Percentiles rank a stretch among this genome's conserved stretches.
These are phyloP conservation scores for Begonia masoniana DNA, from an alignment of 306 rosid species.

Conservation along the genomic window DNA sequence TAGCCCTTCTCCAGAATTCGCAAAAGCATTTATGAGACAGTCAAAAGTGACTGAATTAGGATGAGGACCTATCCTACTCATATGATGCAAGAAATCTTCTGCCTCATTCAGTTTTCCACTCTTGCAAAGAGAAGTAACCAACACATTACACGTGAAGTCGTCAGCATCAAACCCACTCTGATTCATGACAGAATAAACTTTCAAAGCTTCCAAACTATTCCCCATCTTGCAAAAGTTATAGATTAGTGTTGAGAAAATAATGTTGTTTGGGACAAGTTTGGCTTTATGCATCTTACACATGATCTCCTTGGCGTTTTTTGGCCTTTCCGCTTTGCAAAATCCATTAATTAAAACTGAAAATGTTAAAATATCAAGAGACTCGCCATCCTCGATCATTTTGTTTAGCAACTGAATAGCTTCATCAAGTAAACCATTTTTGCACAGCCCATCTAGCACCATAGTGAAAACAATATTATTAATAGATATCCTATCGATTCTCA, in stretches of 20 bases:
- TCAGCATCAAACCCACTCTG: conserved; percentile 27
- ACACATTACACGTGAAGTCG: conserved; percentile 41
- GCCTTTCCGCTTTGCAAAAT: conserved; percentile 41
- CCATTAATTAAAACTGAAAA: conserved; percentile 73
- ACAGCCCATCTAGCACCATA: conserved; percentile 49
- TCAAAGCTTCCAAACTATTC: conserved; percentile 40
- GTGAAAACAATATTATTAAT: conserved; percentile 36
- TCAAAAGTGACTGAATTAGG: conserved; percentile 44
- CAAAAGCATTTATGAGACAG: conserved; percentile 47
- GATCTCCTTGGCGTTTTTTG: conserved; percentile 47
- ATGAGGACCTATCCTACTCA: conserved; percentile 43
- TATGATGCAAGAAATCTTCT: conserved; percentile 53
- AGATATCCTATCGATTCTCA: conserved; percentile 29
- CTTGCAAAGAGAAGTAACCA: conserved; percentile 46
- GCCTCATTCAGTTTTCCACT: conserved; percentile 41
- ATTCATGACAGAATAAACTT: conserved; percentile 48
- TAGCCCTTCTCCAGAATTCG: conserved; percentile 38
- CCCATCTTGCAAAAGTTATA: conserved; percentile 55
- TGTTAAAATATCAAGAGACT: conserved; percentile 42
- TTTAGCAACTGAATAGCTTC: conserved; percentile 45
- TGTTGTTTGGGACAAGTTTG: conserved; percentile 34
- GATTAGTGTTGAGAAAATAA: conserved; percentile 55
- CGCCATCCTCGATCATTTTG: conserved; percentile 31
- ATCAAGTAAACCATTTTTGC: conserved; percentile 47
- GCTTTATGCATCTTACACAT: conserved; percentile 50